Evolutionary conservation across 345 rosid species (phyloP).

Genomic region (Rhizophora mangle): DNA sequence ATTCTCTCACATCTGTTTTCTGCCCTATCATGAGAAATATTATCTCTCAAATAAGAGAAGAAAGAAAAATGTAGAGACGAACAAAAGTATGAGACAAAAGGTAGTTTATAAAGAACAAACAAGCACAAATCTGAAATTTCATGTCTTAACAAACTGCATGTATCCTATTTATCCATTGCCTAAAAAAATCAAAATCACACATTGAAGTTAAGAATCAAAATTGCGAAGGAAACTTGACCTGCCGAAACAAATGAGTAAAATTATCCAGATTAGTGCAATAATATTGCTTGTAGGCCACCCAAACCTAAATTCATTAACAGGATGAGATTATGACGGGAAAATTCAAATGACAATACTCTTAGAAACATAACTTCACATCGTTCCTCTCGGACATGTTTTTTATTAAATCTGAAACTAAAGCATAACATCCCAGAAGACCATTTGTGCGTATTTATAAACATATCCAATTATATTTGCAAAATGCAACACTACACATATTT

Average conservation of each 20-base stretch:
- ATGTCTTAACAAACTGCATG: background rate
- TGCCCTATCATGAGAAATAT: conserved; percentile 53
- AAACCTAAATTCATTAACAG: conserved; percentile 37
- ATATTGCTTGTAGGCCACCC: conserved; percentile 84
- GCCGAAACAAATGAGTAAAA: conserved; percentile 69
- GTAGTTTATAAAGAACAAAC: background rate
- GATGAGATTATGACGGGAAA: background rate
- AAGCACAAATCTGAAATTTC: background rate
- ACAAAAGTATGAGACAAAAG: background rate
- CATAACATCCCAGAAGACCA: no score
- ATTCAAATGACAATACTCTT: background rate
- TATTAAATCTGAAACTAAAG: no score
- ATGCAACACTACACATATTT: no score
- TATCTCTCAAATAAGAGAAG: background rate
- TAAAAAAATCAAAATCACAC: background rate
- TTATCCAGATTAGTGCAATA: conserved; percentile 59
- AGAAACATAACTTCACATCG: background rate
- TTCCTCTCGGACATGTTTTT: no score
- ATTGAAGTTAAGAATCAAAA: conserved; percentile 3
- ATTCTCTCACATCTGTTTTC: conserved; percentile 60
- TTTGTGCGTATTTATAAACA: no score
- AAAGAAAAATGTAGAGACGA: no score
- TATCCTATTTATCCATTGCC: background rate
- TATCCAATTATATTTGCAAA: no score
- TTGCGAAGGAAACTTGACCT: conserved; percentile 40